Evolutionary conservation across 1,139 yeast genomes (phyloP).

Genomic region (Tardiomyces depauwii): DNA sequence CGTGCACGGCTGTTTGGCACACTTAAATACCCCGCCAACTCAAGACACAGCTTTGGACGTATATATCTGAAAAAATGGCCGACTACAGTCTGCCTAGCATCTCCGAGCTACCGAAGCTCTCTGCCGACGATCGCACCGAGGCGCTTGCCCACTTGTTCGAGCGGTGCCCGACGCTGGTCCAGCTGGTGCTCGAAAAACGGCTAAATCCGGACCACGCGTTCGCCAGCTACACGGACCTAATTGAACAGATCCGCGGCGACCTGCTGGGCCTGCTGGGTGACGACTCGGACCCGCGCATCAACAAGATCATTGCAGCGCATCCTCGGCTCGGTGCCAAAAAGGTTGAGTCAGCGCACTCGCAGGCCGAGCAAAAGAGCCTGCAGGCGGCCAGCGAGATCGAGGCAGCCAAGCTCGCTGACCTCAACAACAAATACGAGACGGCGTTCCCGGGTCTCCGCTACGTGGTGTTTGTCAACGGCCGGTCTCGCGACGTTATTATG

Average conservation of each 20-base stretch:
- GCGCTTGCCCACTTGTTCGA: constrained; percentile 53
- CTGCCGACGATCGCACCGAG: constrained; percentile 18
- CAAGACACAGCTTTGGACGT: too few species aligned
- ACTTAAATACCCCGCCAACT: too few species aligned
- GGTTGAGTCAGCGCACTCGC: constrained; percentile 49
- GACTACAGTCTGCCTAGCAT: constrained; percentile 12
- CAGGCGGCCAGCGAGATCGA: constrained; percentile 36
- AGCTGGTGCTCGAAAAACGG: constrained; percentile 31
- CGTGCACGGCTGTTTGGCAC: background rate
- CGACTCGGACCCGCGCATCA: constrained; percentile 15
- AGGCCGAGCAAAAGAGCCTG: constrained; percentile 59
- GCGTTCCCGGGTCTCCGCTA: constrained; percentile 74
- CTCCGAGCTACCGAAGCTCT: constrained; percentile 10
- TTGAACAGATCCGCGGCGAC: constrained; percentile 36
- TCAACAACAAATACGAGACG: constrained; percentile 55
- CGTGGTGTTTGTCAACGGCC: constrained; percentile 86
- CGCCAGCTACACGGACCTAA: constrained; percentile 35
- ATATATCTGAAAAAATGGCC: background rate
- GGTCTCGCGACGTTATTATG: constrained; percentile 57
- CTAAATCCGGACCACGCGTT: constrained; percentile 9
- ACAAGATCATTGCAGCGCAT: constrained; percentile 55
- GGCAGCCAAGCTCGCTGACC: constrained; percentile 33
- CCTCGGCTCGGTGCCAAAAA: constrained; percentile 69
- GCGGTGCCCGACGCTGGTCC: constrained; percentile 46
- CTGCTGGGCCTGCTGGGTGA: constrained; percentile 27